Evolutionary conservation across 495 filamentous ascomycete genomes (phyloP), one percentile per base, ranked within the genome.

Genomic region (Neohortaea acidophila): DNA sequence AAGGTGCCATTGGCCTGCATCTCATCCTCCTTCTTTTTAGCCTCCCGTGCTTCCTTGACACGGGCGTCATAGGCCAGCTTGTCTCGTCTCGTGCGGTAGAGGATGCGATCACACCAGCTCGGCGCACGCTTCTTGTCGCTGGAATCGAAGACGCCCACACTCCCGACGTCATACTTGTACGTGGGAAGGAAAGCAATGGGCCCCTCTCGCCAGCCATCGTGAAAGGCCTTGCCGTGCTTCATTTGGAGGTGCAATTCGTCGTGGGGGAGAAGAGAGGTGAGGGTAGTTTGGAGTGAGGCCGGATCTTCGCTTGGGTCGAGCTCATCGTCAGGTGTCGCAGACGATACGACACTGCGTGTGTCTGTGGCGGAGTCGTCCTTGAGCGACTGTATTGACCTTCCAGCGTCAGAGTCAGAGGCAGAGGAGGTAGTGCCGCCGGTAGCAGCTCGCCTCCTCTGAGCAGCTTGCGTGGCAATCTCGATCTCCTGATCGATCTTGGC

Each of bases 91-190:
- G 81, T 81, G 23, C 86, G 71, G 51, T 70, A 99, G 0, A 99
- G 59, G 31, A 99, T 85, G n/a, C 91, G 77, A 58, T 99, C 91
- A 55, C 91, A 99, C 87, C 87, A 99, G 54, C 84, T 92, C 3
- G 91, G 91, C 11, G 79, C 78, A 34, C 91, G 68, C 35, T 77
- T 73, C 64, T 96, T 99, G 49, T 94, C 91, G 43, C 84, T 92
- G 0, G 84, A 81, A 59, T 99, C 91, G 54, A 94, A 96, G 41
- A 80, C 68, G 3, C 82, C 82, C 38, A 94, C 76, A 25, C 79
- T 93, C n/a, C 91, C 91, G 25, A 89, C 68, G 51, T 99, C 91
- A 47, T 96, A 99, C 58, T 97, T 97, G 62, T 97, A 99, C 0
- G 87, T 91, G 10, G 91, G 91, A 21, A 94, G 53, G 52, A 96